phyloP scores from a whole-genome alignment of 2,329 filamentous ascomycete genomes.

The Ascochyta lentis region DNA sequence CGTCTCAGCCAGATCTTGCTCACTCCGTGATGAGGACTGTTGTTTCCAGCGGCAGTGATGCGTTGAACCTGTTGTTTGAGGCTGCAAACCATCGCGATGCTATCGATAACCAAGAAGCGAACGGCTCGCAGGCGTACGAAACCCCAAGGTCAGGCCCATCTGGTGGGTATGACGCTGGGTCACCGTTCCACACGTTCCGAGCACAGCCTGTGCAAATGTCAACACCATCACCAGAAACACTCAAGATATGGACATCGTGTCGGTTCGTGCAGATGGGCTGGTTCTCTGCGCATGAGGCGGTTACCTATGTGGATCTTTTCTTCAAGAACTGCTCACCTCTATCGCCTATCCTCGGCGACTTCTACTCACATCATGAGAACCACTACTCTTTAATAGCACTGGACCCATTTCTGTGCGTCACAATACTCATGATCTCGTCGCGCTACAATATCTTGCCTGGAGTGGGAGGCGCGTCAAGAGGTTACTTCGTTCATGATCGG shows the following conservation, averaged over 20 bases:
- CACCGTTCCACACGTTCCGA: constrained; percentile 42
- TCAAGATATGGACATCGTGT: constrained; percentile 57
- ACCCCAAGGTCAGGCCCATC: constrained; percentile 42
- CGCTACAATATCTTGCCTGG: constrained; percentile 54
- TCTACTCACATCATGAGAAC: constrained; percentile 57
- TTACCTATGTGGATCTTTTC: constrained; percentile 61
- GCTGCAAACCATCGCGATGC: constrained; percentile 53
- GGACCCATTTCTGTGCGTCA: constrained; percentile 61
- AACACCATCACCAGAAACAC: constrained; percentile 47
- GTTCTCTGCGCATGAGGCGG: constrained; percentile 62
- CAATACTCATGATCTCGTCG: constrained; percentile 63
- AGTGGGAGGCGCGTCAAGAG: constrained; percentile 53
- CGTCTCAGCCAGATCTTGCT: constrained; percentile 45
- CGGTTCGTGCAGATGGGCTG: constrained; percentile 64
- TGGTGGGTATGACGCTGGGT: constrained; percentile 29
- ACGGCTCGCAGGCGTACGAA: constrained; percentile 49
- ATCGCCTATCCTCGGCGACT: constrained; percentile 59
- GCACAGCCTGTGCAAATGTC: constrained; percentile 49
- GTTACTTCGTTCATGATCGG: constrained; percentile 61
- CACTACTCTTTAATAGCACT: constrained; percentile 58
- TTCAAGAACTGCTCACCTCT: constrained; percentile 60
- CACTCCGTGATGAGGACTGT: constrained; percentile 57
- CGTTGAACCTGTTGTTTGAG: constrained; percentile 60
- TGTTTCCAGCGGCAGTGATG: constrained; percentile 62
- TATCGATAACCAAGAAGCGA: constrained; percentile 41